A percentile compares a stretch with the other conserved stretches of the same genome.
Conservation (phyloP, 2,329 filamentous ascomycete species). For the Corinectria fuckeliana region DNA sequence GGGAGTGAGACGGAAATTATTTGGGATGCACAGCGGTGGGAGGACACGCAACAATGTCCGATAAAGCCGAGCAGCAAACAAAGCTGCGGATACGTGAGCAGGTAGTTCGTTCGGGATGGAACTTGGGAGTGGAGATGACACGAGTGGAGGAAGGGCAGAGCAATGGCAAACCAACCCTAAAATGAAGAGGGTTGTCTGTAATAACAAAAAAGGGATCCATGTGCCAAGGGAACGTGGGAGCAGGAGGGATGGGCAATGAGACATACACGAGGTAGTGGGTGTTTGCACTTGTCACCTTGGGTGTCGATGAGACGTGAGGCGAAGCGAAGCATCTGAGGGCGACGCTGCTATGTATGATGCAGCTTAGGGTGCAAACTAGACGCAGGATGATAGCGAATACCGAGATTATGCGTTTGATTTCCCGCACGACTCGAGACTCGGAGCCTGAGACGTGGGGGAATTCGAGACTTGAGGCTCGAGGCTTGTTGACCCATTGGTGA, state of each 20-base stretch:
- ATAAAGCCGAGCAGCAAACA: neutral
- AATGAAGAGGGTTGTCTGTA: neutral
- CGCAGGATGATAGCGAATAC: too few relatives aligned
- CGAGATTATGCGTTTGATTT: neutral
- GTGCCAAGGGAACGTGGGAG: neutral
- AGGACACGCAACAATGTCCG: neutral
- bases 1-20: neutral
- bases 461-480: neutral
- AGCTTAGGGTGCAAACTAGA: neutral
- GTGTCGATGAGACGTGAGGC: neutral
- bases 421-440: neutral
- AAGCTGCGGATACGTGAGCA: neutral
- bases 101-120: neutral
- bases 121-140: neutral
- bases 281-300: constrained; percentile 3
- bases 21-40: neutral
- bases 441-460: neutral
- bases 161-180: too few relatives aligned
- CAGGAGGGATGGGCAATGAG: constrained; percentile 2
- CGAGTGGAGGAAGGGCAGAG: neutral
- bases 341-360: neutral
- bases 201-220: neutral
- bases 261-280: constrained; percentile 3
- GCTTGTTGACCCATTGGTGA: neutral
- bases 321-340: too few relatives aligned